Evolutionary conservation across 2,329 filamentous ascomycete species (phyloP), one percentile per base, ranked within the genome.

Genomic region (Neoascochyta sp.): DNA sequence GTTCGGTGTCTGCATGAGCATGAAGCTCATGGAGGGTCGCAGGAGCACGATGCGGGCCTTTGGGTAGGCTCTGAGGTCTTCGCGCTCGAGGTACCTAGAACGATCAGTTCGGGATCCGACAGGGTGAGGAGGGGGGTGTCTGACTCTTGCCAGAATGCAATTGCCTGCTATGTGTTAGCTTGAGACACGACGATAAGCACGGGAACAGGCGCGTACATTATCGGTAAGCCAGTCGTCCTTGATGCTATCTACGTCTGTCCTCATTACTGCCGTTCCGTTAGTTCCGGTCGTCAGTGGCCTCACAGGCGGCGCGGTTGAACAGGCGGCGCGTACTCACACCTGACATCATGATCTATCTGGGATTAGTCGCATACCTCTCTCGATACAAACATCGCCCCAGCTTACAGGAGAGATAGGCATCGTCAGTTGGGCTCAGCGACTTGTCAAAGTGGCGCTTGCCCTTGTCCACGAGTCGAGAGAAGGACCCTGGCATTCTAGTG

Each of bases 101-200:
- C 16, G 27, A 27, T 30, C 15, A 39, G 36, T 38, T 23, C 27
- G 25, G 11, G 23, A n/a, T 16, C 7, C n/a, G 5, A 8, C 15
- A 8, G 4, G 27, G 17, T 21, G 24, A 13, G 13, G 12, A 24
- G 14, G 17, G 16, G 18, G 22, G 16, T n/a, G n/a, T n/a, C 35
- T 22, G 80, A 94, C 75, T 96, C 90, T 74, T 96, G 86, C 90
- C 92, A 98, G 61, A 98, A 96, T 28, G 87, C 83, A 47, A 98
- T 96, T 50, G 88, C 89, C 85, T 90, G 29, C 15, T 22, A n/a
- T 23, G 22, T 14, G 30, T 46, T 27, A 38, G 39, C 24, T 27
- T 23, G 2, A 19, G 27, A 24, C 9, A 21, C 12, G 2, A 12
- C 16, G 14, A 22, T 19, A 12, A 21, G 24, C 17, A 11, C 21